These are phyloP conservation scores for Candida methanosorbosa DNA, from an alignment of 805 yeast genomes.

Conservation along the genomic window DNA sequence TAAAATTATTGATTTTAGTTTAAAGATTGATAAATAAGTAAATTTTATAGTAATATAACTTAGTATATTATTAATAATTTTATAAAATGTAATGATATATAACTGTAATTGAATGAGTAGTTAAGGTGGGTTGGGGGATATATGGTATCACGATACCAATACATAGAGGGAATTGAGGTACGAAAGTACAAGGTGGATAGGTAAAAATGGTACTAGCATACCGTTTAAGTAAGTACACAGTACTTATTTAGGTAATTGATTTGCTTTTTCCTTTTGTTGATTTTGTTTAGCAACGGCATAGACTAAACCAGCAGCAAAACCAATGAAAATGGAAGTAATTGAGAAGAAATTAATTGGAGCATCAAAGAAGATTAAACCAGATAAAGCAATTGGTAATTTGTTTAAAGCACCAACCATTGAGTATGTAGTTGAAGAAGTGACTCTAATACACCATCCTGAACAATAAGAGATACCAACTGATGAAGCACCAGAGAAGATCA, in stretches of 20 bases:
- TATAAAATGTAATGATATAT: too few relatives aligned
- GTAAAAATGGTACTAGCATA: too few relatives aligned
- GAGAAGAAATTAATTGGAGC: conserved; percentile 92
- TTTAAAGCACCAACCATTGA: conserved; percentile 99
- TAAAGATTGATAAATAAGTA: conserved; percentile 43
- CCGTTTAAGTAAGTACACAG: too few relatives aligned
- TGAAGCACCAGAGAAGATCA: conserved; percentile 89
- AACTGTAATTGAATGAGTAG: too few relatives aligned
- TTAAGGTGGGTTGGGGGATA: too few relatives aligned
- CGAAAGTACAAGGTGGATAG: too few relatives aligned
- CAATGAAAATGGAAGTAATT: conserved; percentile 79
- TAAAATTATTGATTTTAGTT: conserved; percentile 71
- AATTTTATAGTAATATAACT: too few relatives aligned
- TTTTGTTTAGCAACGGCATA: conserved; percentile 93
- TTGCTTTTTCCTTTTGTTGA: conserved; percentile 47
- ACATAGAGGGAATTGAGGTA: too few relatives aligned
- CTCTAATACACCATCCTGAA: conserved; percentile 99
- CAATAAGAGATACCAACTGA: conserved; percentile 97
- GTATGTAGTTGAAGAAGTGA: conserved; percentile 95
- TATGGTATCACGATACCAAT: too few relatives aligned
- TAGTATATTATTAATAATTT: too few relatives aligned
- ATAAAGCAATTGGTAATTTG: conserved; percentile 93
- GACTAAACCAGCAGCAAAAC: conserved; percentile 92
- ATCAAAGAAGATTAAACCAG: conserved; percentile 91
- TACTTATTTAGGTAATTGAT: conserved; percentile 24